These are phyloP conservation scores for Cryptococcus wingfieldii DNA, from an alignment of 1,284 basidiomycete genomes.

Conservation along the genomic window DNA sequence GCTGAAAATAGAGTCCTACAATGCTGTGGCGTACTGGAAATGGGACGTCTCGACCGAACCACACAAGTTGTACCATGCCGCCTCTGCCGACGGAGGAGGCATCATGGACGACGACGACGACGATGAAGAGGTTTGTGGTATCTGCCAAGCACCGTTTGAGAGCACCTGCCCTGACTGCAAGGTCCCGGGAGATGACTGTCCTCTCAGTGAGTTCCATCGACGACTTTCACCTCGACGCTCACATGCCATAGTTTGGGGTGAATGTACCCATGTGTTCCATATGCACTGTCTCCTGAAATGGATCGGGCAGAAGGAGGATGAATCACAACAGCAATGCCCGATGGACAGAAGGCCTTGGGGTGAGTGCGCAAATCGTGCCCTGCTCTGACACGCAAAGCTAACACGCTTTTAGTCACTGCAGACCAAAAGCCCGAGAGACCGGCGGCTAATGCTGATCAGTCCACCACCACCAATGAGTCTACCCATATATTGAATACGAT, in stretches of 20 bases:
- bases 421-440: not conserved
- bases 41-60: slow-evolving; percentile 43
- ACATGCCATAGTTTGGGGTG: slow-evolving; percentile 68
- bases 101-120: slow-evolving; percentile 61
- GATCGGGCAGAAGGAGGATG: slow-evolving; percentile 65
- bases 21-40: slow-evolving; percentile 48
- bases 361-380: slow-evolving; percentile 50
- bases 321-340: slow-evolving; percentile 86
- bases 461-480: not conserved
- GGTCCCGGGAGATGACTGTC: slow-evolving; percentile 93
- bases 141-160: slow-evolving; percentile 85
- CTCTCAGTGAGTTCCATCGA: slow-evolving; percentile 64
- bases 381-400: not conserved
- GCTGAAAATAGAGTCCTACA: slow-evolving; percentile 39
- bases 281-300: slow-evolving; percentile 95
- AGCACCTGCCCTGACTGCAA: slow-evolving; percentile 90
- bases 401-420: not conserved
- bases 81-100: slow-evolving; percentile 15
- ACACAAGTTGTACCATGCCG: slow-evolving; percentile 38
- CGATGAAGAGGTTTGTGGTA: slow-evolving; percentile 86
- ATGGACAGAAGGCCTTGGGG: slow-evolving; percentile 91
- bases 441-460: not conserved
- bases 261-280: slow-evolving; percentile 90
- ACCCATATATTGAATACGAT: not conserved
- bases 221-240: not conserved